A percentile compares a stretch with the other conserved stretches of the same genome.
Evolutionary conservation across 2,329 filamentous ascomycete genomes (phyloP).

Genomic region (Trichophaea hybrida): DNA sequence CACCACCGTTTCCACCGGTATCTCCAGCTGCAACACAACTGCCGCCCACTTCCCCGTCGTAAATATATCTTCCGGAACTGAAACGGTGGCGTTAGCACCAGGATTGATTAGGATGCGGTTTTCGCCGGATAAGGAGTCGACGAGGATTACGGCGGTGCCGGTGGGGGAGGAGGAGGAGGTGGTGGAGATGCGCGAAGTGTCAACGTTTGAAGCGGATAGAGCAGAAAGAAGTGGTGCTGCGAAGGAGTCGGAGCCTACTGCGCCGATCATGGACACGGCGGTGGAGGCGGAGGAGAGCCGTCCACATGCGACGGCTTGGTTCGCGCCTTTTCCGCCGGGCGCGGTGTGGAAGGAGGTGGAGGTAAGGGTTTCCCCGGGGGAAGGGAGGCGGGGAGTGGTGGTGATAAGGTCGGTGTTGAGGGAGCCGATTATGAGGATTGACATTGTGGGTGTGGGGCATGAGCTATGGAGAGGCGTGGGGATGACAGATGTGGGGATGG

Average conservation of each 20-base stretch:
- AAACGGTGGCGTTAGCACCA: slow-evolving; percentile 49
- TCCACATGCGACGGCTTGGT: slow-evolving; percentile 81
- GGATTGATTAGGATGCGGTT: slow-evolving; percentile 63
- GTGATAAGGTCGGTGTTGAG: slow-evolving; percentile 91
- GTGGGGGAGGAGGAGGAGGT: slow-evolving; percentile 36
- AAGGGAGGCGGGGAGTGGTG: slow-evolving; percentile 67
- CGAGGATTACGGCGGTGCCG: slow-evolving; percentile 60
- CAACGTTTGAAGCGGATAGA: slow-evolving; percentile 48
- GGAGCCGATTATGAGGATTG: slow-evolving; percentile 75
- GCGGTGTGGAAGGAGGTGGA: slow-evolving; percentile 63
- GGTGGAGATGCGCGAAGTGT: slow-evolving; percentile 45
- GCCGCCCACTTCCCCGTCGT: not conserved
- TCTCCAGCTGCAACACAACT: slow-evolving; percentile 65
- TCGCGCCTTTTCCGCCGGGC: slow-evolving; percentile 85
- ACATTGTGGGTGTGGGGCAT: not conserved
- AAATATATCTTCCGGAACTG: slow-evolving; percentile 29
- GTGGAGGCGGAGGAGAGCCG: slow-evolving; percentile 50
- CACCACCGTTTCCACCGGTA: slow-evolving; percentile 51
- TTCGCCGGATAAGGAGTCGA: slow-evolving; percentile 54
- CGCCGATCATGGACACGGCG: slow-evolving; percentile 55
- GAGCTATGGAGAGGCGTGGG: not conserved
- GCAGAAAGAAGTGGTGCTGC: slow-evolving; percentile 44
- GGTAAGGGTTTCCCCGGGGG: slow-evolving; percentile 75
- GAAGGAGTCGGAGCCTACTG: slow-evolving; percentile 57
- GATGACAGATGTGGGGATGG: not conserved